phyloP scores from a whole-genome alignment of 805 yeast species.

The Candida boidinii region DNA sequence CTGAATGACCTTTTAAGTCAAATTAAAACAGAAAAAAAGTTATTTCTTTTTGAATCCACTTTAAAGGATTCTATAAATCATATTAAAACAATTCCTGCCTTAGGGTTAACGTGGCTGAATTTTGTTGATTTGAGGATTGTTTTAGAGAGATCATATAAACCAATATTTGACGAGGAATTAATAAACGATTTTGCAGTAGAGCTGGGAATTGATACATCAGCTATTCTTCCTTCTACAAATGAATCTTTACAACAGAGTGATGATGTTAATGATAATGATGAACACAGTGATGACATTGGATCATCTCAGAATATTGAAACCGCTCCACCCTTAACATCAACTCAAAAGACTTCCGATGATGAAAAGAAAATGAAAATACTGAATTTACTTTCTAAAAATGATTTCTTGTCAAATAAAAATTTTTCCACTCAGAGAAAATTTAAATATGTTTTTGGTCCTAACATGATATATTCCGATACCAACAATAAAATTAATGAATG shows the following conservation, averaged over 20 bases:
- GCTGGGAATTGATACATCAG: constrained; percentile 20
- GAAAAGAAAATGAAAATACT: neutral
- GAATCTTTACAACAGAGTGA: neutral
- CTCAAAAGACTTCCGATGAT: too few relatives aligned
- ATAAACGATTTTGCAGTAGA: constrained; percentile 26
- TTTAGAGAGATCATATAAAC: constrained; percentile 33
- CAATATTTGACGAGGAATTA: constrained; percentile 25
- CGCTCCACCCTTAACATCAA: too few relatives aligned
- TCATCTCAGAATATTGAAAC: too few relatives aligned
- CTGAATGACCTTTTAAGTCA: too few relatives aligned
- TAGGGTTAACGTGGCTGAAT: constrained; percentile 50
- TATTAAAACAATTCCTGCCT: constrained; percentile 36
- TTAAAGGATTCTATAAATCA: constrained; percentile 24
- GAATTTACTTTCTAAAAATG: neutral
- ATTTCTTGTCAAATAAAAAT: too few relatives aligned
- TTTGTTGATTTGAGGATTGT: constrained; percentile 41
- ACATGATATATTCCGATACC: neutral
- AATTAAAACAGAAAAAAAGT: constrained; percentile 17
- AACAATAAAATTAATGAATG: constrained; percentile 3
- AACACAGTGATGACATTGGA: constrained; percentile 1
- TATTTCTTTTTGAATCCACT: constrained; percentile 19
- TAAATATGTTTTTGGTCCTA: too few relatives aligned
- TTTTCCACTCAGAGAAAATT: too few relatives aligned
- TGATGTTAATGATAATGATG: neutral
- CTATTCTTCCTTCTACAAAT: too few relatives aligned